Conservation (phyloP, 768 basidiomycete species). For the Lyophyllum decastes region DNA sequence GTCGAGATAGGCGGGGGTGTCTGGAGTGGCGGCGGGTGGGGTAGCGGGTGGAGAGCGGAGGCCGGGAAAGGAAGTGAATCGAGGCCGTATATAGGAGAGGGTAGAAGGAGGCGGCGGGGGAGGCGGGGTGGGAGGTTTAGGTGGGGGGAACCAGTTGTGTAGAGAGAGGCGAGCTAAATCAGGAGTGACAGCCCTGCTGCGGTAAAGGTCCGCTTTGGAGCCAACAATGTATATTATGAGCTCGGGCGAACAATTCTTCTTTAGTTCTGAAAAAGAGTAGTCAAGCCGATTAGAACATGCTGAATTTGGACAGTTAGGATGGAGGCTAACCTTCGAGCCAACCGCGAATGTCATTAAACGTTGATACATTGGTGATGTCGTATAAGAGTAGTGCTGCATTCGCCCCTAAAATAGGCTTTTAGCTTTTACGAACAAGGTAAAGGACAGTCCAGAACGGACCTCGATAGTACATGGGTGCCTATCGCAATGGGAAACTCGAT, state of each 20-base stretch:
- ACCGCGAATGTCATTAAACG: slow-evolving; percentile 87
- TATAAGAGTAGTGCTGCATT: slow-evolving; percentile 93
- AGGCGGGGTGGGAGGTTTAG: slow-evolving; percentile 65
- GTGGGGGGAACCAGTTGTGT: slow-evolving; percentile 87
- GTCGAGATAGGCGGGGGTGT: slow-evolving; percentile 65
- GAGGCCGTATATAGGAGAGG: slow-evolving; percentile 75
- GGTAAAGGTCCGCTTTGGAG: slow-evolving; percentile 82
- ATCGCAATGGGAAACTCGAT: slow-evolving; percentile 18
- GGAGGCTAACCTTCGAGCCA: slow-evolving; percentile 79
- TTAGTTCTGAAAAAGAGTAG: slow-evolving; percentile 65
- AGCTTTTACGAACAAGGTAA: slow-evolving; percentile 6
- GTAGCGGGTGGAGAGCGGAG: slow-evolving; percentile 59
- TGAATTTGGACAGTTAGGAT: slow-evolving; percentile 17
- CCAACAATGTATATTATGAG: slow-evolving; percentile 95
- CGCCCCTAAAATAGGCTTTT: slow-evolving; percentile 54
- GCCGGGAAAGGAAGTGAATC: slow-evolving; percentile 73
- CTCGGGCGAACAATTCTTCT: slow-evolving; percentile 86
- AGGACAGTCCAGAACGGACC: slow-evolving; percentile 32
- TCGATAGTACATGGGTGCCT: slow-evolving; percentile 98
- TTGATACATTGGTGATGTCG: slow-evolving; percentile 88
- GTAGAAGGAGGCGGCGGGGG: slow-evolving; percentile 65
- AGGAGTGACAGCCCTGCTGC: slow-evolving; percentile 73
- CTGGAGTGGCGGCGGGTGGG: slow-evolving; percentile 48
- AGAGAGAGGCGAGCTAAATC: slow-evolving; percentile 84
- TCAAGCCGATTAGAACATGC: slow-evolving; percentile 14